A percentile compares a stretch with the other conserved stretches of the same genome.
phyloP scores from a whole-genome alignment of 805 yeast genomes.

The Candida adriatica region DNA sequence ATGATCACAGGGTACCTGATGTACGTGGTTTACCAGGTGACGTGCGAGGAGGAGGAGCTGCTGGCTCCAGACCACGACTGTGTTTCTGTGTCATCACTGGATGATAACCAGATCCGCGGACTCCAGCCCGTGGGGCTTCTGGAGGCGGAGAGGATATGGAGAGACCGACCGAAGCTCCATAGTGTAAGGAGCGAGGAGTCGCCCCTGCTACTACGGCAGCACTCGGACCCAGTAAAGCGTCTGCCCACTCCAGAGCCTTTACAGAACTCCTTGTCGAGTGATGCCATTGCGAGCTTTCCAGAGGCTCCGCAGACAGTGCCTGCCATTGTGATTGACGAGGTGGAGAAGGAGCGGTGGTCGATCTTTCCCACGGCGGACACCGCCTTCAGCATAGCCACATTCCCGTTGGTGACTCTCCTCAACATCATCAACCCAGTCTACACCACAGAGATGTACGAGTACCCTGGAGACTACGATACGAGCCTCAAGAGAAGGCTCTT shows the following conservation, averaged over 20 bases:
- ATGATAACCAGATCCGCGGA: conserved; percentile 16
- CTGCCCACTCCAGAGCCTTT: conserved; percentile 1
- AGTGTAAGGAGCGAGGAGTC: no score
- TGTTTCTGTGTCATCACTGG: conserved; percentile 10
- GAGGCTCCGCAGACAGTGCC: neutral
- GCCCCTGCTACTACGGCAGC: neutral
- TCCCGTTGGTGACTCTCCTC: conserved; percentile 7
- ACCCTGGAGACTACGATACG: no score
- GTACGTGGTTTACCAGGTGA: conserved; percentile 47
- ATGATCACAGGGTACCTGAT: conserved; percentile 50
- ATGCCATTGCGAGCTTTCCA: conserved; percentile 2
- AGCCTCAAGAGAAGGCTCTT: no score
- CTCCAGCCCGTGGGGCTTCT: conserved; percentile 29
- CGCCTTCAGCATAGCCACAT: conserved; percentile 2
- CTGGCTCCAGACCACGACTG: neutral
- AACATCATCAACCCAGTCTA: conserved; percentile 12
- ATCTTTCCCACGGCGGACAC: conserved; percentile 4
- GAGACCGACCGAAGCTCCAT: no score
- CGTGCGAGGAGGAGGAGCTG: conserved; percentile 13
- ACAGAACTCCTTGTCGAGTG: no score
- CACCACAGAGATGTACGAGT: conserved; percentile 4
- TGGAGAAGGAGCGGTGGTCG: conserved; percentile 5
- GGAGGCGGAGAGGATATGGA: conserved; percentile 32
- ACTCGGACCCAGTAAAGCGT: neutral
- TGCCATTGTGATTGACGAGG: conserved; percentile 1